Evolutionary conservation across 192 early-diverging fungal genomes (phyloP), one percentile per base, ranked within the genome.

Genomic region (Coemansia sp.): DNA sequence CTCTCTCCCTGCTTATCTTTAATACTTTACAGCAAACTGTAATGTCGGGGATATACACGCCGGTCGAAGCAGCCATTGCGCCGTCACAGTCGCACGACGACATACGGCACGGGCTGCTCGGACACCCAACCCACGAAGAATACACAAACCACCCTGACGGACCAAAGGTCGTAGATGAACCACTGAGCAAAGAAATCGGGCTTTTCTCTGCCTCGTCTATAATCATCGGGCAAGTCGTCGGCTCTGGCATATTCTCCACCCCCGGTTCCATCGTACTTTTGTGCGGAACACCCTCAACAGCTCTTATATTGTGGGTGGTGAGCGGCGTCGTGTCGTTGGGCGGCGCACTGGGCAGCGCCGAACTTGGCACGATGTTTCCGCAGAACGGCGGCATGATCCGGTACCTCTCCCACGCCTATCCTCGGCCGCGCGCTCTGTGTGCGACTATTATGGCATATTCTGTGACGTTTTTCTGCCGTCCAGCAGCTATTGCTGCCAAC

Each of bases 301-400:
- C 90, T 0, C 75, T 93, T 2, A 68, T 91, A 3, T 78, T 92
- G 10, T 93, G 91, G 91, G 56, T 89, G 11, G 59, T 88, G 4
- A 84, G 86, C 6, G 91, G 89, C 6, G 65, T 93, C 17, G 73
- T 92, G 56, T 88, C 93, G 2, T 81, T 96, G 66, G 83, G 86
- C 9, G 95, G 94, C 39, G 90, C 89, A 0, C 73, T 94, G 49
- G 90, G 89, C 63, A 95, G 94, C 69, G 90, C 92, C 6, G 95
- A 98, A 66, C 79, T 98, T 8, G 95, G 95, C 5, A 84, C 92
- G 8, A 88, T 89, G 73, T 84, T 94, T 24, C 94, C 95, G 7
- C 81, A 84, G 49, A 92, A 90, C 64, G 95, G 95, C 50, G 95
- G 94, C 10, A 94, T 95, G 69, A 85, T 89, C 66, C 85, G 89